Base-by-base conservation (phyloP, 2,329 filamentous ascomycete genomes). In the Arthrinium phaeospermum region DNA sequence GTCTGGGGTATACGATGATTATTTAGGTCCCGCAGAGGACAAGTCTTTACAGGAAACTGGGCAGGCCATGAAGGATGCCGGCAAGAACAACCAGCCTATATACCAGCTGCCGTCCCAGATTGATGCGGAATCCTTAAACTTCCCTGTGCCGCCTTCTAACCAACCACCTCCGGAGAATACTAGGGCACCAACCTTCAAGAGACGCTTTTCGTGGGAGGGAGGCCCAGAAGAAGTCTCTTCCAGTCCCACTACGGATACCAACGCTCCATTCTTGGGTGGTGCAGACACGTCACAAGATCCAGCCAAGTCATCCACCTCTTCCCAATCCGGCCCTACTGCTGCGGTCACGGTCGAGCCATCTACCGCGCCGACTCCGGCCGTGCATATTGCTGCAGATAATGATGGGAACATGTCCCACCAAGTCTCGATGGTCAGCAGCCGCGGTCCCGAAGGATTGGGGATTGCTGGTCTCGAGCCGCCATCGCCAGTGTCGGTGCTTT, bases 1-100 rank as follows among this genome's bases (percentile, higher is more conserved):
- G 2, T 87, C 90, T 0, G 87, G 87, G 73, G 91, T 92, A 64
- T 93, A 93, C 76, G 91, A 92, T 72, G 90, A 88, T 75, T 93
- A 93, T 78, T 91, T 91, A 87, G 86, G 86, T 3, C 84, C 87
- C 37, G 80, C 81, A 12, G 86, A 85, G 61, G 85, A 87, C 57
- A 84, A 83, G 67, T 76, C 78, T 13, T 73, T 78, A 5, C 77
- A 75, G 68, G 79, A 79, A 68, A 76, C 79, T 49, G 71, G 77
- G 61, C 70, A 81, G 77, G 67, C 74, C 74, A 53, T 78, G 76
- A 78, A 76, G 70, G 72, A 76, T 70, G 49, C 46, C n/a, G 24
- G 27, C 34, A 69, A 69, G 16, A 30, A 69, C 16, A 69, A 37
- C 41, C 57, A n/a, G 57, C 30, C 57, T 34, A 4, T 24, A 64